Percentiles rank a stretch among this genome's conserved stretches.
These are phyloP conservation scores for Bremia lactucae DNA, from an alignment of 352 stramenopile genomes.

Conservation along the genomic window DNA sequence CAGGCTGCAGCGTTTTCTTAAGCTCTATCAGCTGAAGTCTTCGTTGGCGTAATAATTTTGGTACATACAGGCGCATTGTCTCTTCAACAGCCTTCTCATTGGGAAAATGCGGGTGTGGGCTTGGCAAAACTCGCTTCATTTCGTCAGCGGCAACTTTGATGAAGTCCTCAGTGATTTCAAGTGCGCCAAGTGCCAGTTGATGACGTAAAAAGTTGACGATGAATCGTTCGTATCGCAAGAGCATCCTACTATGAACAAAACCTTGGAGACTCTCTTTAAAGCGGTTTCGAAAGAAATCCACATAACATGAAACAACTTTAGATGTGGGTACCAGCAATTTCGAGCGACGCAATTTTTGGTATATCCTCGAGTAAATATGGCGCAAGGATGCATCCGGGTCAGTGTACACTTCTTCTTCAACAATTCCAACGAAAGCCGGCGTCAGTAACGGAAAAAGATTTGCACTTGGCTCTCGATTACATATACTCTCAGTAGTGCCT, in stretches of 20 bases:
- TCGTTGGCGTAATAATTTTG: conserved; percentile 23
- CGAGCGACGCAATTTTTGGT: conserved; percentile 22
- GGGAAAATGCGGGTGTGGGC: conserved; percentile 40
- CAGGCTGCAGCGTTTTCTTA: conserved; percentile 27
- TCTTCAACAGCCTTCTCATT: conserved; percentile 21
- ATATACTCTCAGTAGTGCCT: neutral
- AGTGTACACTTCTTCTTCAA: conserved; percentile 53
- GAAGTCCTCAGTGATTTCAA: conserved; percentile 9
- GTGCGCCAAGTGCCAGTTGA: conserved; percentile 10
- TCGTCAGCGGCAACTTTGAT: conserved; percentile 18
- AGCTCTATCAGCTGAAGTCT: conserved; percentile 36
- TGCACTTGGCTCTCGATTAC: conserved; percentile 11
- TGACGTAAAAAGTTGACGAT: conserved; percentile 32
- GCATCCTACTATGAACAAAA: conserved; percentile 30
- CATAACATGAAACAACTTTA: conserved; percentile 23
- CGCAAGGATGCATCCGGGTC: conserved; percentile 16
- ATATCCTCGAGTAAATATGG: conserved; percentile 36
- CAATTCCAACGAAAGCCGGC: conserved; percentile 38
- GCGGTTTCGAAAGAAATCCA: conserved; percentile 29
- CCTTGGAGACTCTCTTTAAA: conserved; percentile 23
- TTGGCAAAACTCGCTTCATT: conserved; percentile 44
- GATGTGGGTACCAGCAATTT: conserved; percentile 37
- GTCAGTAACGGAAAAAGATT: conserved; percentile 14
- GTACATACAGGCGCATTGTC: conserved; percentile 28
- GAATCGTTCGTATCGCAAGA: conserved; percentile 53